These are phyloP conservation scores for Mrakia blollopis DNA, from an alignment of 768 basidiomycete species.

Conservation along the genomic window DNA sequence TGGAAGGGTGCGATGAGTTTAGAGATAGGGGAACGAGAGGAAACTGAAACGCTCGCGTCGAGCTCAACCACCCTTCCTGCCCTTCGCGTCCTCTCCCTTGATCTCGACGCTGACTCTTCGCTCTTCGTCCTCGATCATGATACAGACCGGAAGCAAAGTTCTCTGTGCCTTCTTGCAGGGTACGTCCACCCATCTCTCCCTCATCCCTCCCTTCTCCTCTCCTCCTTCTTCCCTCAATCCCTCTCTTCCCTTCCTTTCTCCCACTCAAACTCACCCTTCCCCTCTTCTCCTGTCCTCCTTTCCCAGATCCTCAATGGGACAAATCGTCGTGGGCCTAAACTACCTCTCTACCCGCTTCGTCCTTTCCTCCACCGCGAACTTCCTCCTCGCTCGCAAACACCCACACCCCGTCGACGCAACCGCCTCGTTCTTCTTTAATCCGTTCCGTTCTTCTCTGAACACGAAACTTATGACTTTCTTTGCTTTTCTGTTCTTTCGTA, in stretches of 20 bases:
- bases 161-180: constrained; percentile 82
- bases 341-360: no score
- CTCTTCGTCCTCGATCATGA: not conserved
- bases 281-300: not conserved
- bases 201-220: not conserved
- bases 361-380: no score
- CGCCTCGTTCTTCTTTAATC: no score
- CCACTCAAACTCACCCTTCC: not conserved
- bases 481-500: no score
- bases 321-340: constrained; percentile 41
- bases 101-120: not conserved
- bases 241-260: not conserved
- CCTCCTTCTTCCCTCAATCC: not conserved
- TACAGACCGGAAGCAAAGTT: constrained; percentile 91
- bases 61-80: not conserved
- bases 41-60: not conserved
- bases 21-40: not conserved
- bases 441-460: no score
- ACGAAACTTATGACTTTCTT: no score
- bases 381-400: no score
- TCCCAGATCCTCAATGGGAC: constrained; percentile 71
- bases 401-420: no score
- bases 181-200: constrained; percentile 33
- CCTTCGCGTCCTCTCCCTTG: not conserved
- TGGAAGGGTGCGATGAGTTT: not conserved